phyloP scores from a whole-genome alignment of 169 alveolate species.

The Cryptosporidium parvum region DNA sequence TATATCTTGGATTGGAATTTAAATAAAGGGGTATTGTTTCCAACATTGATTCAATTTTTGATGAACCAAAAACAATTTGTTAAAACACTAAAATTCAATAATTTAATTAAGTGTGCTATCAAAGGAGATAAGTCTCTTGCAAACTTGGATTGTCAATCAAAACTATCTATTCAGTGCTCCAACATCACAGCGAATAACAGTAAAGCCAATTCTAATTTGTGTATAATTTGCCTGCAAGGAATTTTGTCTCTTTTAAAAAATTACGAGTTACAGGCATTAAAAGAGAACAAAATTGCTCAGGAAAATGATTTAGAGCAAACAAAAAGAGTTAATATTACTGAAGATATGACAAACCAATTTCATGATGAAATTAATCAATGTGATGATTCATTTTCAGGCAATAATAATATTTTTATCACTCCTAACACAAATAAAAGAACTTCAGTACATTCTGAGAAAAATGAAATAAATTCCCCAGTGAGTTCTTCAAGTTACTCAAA shows the following conservation, averaged over 20 bases:
- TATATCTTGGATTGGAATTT: conserved; percentile 60
- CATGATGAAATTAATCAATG: conserved; percentile 1
- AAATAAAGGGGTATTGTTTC: conserved; percentile 56
- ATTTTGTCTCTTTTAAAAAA: conserved; percentile 39
- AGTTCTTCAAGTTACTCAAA: conserved; percentile 30
- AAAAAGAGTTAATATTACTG: neutral
- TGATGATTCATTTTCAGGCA: neutral
- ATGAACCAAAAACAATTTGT: conserved; percentile 64
- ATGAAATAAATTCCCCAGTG: conserved; percentile 41
- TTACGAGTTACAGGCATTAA: conserved; percentile 31
- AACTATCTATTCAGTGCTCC: neutral
- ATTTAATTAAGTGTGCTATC: conserved; percentile 36
- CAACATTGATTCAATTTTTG: conserved; percentile 59
- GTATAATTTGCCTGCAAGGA: conserved; percentile 58
- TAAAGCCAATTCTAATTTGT: conserved; percentile 13
- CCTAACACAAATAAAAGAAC: conserved; percentile 25
- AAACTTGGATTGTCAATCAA: neutral
- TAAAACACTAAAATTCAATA: conserved; percentile 55
- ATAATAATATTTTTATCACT: conserved; percentile 8
- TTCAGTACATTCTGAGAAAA: neutral
- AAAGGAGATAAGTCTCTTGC: neutral
- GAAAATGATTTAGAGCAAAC: neutral
- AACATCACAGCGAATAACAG: neutral
- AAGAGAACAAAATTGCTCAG: conserved; percentile 4
- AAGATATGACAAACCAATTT: neutral